Conservation (phyloP, 352 stramenopile genomes). For the Elongisporangium prolatum region DNA sequence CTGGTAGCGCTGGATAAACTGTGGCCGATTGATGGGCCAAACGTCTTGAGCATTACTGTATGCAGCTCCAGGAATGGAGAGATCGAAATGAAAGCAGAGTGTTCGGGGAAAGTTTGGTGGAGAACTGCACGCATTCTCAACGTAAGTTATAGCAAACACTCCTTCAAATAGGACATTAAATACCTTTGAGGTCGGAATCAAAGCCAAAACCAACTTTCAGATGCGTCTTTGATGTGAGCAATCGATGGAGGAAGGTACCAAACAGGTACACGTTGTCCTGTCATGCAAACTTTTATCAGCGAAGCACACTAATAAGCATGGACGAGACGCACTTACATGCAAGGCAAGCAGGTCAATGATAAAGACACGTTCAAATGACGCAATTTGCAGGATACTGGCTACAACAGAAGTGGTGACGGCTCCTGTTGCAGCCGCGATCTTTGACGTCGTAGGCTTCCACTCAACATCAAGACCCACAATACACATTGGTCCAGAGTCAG, state of each 20-base stretch:
- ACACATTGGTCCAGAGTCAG: not conserved
- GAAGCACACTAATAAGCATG: not conserved
- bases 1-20: constrained; percentile 55
- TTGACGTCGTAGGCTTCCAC: constrained; percentile 54
- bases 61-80: constrained; percentile 46
- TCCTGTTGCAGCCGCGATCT: constrained; percentile 19
- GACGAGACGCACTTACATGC: constrained; percentile 28
- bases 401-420: constrained; percentile 21
- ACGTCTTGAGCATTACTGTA: constrained; percentile 8
- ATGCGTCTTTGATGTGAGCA: constrained; percentile 27
- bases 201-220: constrained; percentile 73
- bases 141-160: not conserved
- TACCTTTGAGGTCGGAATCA: constrained; percentile 67
- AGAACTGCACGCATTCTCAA: constrained; percentile 25
- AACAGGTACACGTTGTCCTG: constrained; percentile 48
- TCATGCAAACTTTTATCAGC: not conserved
- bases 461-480: constrained; percentile 67
- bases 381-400: constrained; percentile 66
- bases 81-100: constrained; percentile 23
- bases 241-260: constrained; percentile 27
- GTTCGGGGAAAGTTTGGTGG: constrained; percentile 67
- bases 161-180: not conserved
- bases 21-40: constrained; percentile 35
- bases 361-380: constrained; percentile 36
- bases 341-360: constrained; percentile 55